These are phyloP conservation scores for Backusella tuberculispora DNA, from an alignment of 192 early-diverging fungal genomes.

Conservation along the genomic window DNA sequence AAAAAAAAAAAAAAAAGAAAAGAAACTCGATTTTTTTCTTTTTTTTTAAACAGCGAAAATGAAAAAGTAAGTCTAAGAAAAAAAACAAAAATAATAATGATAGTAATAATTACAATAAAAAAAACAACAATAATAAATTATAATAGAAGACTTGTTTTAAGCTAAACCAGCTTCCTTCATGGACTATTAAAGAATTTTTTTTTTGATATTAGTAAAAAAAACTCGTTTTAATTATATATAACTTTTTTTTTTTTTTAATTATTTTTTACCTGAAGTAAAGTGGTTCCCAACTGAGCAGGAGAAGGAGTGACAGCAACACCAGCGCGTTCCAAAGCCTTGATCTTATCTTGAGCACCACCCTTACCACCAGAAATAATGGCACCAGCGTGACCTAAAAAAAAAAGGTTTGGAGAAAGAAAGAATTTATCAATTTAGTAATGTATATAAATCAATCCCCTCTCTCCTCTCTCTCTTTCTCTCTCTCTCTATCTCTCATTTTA, in stretches of 20 bases:
- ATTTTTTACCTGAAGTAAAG: conserved; percentile 69
- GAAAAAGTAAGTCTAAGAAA: not conserved
- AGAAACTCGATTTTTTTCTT: no score
- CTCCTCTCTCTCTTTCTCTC: not conserved
- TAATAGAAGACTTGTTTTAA: conserved; percentile 26
- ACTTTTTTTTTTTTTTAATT: not conserved
- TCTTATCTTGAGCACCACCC: conserved; percentile 98
- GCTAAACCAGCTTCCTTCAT: conserved; percentile 60
- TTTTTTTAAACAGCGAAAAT: no score
- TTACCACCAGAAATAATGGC: conserved; percentile 99
- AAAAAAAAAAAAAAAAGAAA: not conserved
- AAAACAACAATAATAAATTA: not conserved
- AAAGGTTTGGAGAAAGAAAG: not conserved
- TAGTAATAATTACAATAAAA: not conserved
- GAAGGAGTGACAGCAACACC: conserved; percentile 90
- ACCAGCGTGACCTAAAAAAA: conserved; percentile 78
- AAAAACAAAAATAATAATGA: no score
- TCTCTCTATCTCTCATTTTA: no score
- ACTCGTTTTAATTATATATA: not conserved
- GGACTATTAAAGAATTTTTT: conserved; percentile 18
- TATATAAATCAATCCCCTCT: not conserved
- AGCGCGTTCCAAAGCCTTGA: conserved; percentile 91
- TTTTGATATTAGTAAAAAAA: not conserved
- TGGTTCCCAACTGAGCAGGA: conserved; percentile 93
- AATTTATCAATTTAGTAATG: no score